phyloP scores from a whole-genome alignment of 2,329 filamentous ascomycete species.

The Curvularia sp. region DNA sequence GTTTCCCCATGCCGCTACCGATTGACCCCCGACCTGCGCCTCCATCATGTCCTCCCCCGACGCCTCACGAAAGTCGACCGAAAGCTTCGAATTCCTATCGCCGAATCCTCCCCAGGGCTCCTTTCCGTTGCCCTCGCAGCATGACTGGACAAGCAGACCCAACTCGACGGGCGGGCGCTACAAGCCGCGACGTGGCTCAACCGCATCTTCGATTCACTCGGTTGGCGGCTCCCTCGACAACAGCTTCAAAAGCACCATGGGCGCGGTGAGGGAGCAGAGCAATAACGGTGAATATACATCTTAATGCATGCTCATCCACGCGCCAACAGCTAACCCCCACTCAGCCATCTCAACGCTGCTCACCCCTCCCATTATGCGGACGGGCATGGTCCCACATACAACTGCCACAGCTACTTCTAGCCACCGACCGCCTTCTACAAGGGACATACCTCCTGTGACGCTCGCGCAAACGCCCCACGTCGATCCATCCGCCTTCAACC shows the following conservation, averaged over 20 bases:
- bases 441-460: constrained; percentile 91
- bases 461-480: constrained; percentile 87
- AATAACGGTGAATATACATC: constrained; percentile 71
- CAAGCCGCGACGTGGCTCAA: constrained; percentile 74
- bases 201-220: constrained; percentile 85
- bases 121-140: constrained; percentile 66
- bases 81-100: constrained; percentile 58
- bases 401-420: constrained; percentile 71
- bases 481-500: constrained; percentile 78
- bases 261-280: constrained; percentile 73
- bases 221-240: constrained; percentile 84
- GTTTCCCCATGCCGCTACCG: constrained; percentile 46
- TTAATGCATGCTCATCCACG: background rate
- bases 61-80: constrained; percentile 55
- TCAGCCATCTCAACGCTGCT: constrained; percentile 91
- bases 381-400: constrained; percentile 81
- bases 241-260: constrained; percentile 63
- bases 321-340: constrained; percentile 21
- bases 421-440: constrained; percentile 81
- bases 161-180: constrained; percentile 57
- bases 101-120: constrained; percentile 51
- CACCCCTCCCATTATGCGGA: constrained; percentile 86
- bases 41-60: constrained; percentile 51
- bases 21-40: constrained; percentile 36
- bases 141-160: constrained; percentile 60